Base-by-base conservation (phyloP, 331 rosid species). In the Cydonia oblonga region DNA sequence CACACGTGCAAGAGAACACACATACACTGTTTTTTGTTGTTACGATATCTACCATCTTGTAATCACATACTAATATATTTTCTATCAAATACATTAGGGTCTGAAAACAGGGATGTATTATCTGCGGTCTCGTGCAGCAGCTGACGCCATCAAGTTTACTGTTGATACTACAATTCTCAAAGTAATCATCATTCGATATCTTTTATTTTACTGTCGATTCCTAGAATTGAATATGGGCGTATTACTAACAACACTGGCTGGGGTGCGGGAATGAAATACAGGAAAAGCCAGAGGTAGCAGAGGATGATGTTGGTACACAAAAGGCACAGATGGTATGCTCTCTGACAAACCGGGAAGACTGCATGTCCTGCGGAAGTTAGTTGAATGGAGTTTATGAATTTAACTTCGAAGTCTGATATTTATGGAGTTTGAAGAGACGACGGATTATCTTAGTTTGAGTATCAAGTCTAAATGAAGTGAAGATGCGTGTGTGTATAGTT, bases 321-420 rank as follows among this genome's bases (percentile, higher is more conserved):
- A 88, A 89, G 86, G 97, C 96, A 29, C 93, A 91, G 80, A 88
- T 93, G 98, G 91, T 93, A 15, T 93, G 98, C 78, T 93, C 98
- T 54, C 71, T 38, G 42, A 79, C 96, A 30, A 93, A 93, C 80
- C 84, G 87, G n/a, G 98, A 93, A 6, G 98, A 93, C 8, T 93
- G 98, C 79, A 32, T 88, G 83, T 86, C 98, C 49, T 93, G 98
- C 64, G 98, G 98, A 74, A 93, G 98, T 85, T 93, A 23, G n/a
- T 35, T 35, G 9, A 2, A 38, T 38, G 42, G 42, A 38, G 42
- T 38, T 38, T 9, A 2, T 35, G 42, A 9, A 35, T 35, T 35
- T 9, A 35, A 35, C 42, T 35, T 35, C 0, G 12, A 35, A 35
- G 42, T 2, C 13, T 35, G 13, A 35, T 35, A 35, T 35, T 35